phyloP scores from a whole-genome alignment of 2,329 filamentous ascomycete species.

The Pseudocercospora pini-densiflorae region DNA sequence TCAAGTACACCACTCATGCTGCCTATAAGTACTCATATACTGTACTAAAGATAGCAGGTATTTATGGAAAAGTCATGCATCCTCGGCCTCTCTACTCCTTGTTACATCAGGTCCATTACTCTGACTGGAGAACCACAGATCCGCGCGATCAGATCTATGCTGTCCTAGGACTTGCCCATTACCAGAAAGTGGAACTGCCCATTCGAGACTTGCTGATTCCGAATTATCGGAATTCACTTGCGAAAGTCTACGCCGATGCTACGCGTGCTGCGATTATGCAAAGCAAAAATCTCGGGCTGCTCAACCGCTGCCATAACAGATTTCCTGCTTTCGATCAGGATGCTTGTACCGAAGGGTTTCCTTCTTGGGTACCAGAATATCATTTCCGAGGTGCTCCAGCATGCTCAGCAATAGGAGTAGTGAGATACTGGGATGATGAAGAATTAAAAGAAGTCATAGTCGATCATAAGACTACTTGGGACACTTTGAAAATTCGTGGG shows the following conservation, averaged over 20 bases:
- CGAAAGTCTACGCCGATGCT: not conserved
- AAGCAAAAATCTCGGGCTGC: not conserved
- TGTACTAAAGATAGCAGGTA: too few species aligned
- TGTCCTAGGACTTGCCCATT: not conserved
- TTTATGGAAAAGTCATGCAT: too few species aligned
- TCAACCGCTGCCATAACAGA: not conserved
- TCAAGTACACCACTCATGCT: too few species aligned
- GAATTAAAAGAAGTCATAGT: not conserved
- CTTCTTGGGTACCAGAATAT: not conserved
- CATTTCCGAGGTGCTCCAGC: not conserved
- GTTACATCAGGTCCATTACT: too few species aligned
- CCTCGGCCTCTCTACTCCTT: too few species aligned
- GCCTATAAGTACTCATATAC: too few species aligned
- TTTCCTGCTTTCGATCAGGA: not conserved
- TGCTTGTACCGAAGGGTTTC: not conserved
- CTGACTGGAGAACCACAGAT: not conserved
- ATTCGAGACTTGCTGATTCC: not conserved
- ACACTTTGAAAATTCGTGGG: not conserved
- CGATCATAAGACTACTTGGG: not conserved
- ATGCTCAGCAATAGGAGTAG: too few species aligned
- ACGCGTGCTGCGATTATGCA: not conserved
- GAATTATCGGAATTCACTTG: not conserved
- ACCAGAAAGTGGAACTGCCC: not conserved
- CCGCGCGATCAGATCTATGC: not conserved
- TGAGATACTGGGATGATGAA: too few species aligned